Percentiles rank a stretch among this genome's conserved stretches.
Conservation (phyloP, 306 rosid species). For the Sindora glabra region DNA sequence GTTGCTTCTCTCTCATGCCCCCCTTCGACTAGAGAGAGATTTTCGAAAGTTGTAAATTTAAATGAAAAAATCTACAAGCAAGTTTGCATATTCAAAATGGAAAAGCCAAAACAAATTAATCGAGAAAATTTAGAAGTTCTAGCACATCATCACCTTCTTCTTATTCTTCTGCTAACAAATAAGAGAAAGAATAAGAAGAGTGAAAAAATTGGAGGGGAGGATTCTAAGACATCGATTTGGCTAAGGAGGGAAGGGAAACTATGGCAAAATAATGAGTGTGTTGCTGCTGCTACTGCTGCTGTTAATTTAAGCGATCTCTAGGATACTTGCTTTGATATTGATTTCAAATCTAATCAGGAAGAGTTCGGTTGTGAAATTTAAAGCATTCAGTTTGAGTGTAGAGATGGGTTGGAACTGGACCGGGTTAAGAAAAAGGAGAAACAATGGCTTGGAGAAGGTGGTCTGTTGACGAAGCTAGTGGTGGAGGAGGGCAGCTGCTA, state of each 20-base stretch:
- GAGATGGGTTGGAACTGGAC: conserved; percentile 6
- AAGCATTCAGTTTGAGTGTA: conserved; percentile 3
- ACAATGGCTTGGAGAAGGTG: conserved; percentile 49
- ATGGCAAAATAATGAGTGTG: conserved; percentile 18
- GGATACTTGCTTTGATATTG: neutral
- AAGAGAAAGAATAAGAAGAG: conserved; percentile 37
- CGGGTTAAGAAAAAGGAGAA: conserved; percentile 34
- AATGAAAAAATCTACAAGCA: too few relatives aligned
- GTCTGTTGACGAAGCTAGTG: conserved; percentile 28
- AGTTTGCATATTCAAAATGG: too few relatives aligned
- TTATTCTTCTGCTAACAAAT: too few relatives aligned
- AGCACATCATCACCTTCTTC: too few relatives aligned
- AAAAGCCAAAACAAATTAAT: too few relatives aligned
- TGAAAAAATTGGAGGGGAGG: conserved; percentile 34
- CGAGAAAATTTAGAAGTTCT: too few relatives aligned
- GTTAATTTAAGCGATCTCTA: conserved; percentile 8
- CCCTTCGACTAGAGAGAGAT: too few relatives aligned
- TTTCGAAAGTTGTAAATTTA: too few relatives aligned
- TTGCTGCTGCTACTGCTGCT: conserved; percentile 1
- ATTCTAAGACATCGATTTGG: conserved; percentile 82
- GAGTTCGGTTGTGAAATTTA: conserved; percentile 12
- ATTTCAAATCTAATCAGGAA: conserved; percentile 4
- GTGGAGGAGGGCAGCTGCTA: conserved; percentile 19
- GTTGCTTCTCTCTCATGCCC: too few relatives aligned
- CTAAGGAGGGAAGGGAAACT: conserved; percentile 49